Evolutionary conservation across 768 basidiomycete species (phyloP).

Genomic region (Suillus subluteus): DNA sequence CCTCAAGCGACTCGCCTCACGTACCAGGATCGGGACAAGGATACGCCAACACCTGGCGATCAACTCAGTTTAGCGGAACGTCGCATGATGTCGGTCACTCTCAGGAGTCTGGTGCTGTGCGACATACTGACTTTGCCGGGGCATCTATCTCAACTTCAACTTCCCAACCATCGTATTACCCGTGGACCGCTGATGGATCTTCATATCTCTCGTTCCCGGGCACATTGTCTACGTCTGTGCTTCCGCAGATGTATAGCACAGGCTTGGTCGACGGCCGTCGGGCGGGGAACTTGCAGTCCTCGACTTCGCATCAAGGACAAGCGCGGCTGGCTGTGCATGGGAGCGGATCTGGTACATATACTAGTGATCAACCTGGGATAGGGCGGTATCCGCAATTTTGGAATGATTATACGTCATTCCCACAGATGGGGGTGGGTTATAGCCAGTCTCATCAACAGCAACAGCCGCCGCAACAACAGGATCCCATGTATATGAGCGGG

Average conservation of each 20-base stretch:
- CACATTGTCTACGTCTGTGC: slow-evolving; percentile 68
- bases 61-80: slow-evolving; percentile 25
- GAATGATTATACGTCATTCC: slow-evolving; percentile 57
- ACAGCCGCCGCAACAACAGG: slow-evolving; percentile 18
- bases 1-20: slow-evolving; percentile 7
- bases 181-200: slow-evolving; percentile 45
- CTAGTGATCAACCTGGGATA: slow-evolving; percentile 18
- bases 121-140: slow-evolving; percentile 15
- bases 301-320: slow-evolving; percentile 22
- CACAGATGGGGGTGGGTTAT: slow-evolving; percentile 50
- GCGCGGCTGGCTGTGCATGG: slow-evolving; percentile 22
- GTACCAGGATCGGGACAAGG: slow-evolving; percentile 18
- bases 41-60: slow-evolving; percentile 34
- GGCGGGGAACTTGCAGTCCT: slow-evolving; percentile 12
- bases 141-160: slow-evolving; percentile 18
- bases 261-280: slow-evolving; percentile 62
- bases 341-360: slow-evolving; percentile 19
- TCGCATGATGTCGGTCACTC: slow-evolving; percentile 1
- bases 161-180: slow-evolving; percentile 41
- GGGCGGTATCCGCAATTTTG: slow-evolving; percentile 56
- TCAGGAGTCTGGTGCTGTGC: slow-evolving; percentile 9
- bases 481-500: slow-evolving; percentile 26
- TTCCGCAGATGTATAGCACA: slow-evolving; percentile 77
- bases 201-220: slow-evolving; percentile 43
- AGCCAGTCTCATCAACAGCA: slow-evolving; percentile 20